A percentile compares a stretch with the other conserved stretches of the same genome.
Evolutionary conservation across 192 early-diverging fungal genomes (phyloP).

Genomic region (Podila horticola): DNA sequence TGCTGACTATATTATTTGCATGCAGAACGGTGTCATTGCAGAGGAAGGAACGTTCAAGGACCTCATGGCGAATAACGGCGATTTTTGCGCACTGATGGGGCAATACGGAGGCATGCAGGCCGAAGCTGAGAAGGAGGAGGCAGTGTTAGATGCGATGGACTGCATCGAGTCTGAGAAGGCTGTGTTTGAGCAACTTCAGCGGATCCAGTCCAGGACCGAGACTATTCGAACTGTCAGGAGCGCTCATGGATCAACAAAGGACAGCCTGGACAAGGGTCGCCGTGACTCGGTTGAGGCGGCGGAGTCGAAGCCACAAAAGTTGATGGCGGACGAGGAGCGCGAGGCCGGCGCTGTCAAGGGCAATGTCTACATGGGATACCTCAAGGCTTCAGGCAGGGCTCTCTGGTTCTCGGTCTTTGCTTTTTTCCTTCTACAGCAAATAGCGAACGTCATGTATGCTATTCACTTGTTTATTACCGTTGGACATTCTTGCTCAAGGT

Average conservation of each 20-base stretch:
- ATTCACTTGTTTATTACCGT: no score
- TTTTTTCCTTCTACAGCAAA: constrained; percentile 1
- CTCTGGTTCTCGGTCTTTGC: constrained; percentile 7
- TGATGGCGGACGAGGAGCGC: constrained; percentile 83
- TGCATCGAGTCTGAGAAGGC: no score
- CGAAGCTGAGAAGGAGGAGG: constrained; percentile 4
- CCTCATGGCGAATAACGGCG: constrained; percentile 69
- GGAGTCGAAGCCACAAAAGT: constrained; percentile 71
- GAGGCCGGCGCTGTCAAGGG: constrained; percentile 68
- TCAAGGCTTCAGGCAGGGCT: constrained; percentile 50
- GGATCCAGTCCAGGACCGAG: constrained; percentile 27
- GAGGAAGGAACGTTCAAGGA: constrained; percentile 75
- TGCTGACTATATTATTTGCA: constrained; percentile 73
- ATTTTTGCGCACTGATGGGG: constrained; percentile 71
- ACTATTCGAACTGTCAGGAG: constrained; percentile 67
- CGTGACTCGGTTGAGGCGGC: constrained; percentile 68
- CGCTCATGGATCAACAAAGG: not conserved
- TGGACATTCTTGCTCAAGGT: constrained; percentile 52
- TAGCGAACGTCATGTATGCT: constrained; percentile 1
- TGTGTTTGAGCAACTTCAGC: no score
- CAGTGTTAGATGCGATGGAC: constrained; percentile 46
- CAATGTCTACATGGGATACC: constrained; percentile 66
- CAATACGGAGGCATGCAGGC: constrained; percentile 67
- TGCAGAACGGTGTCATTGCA: constrained; percentile 75
- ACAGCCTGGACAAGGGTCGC: not conserved